Conservation (phyloP, 371 early-diverging fungal genomes). For the Mortierella sp. region DNA sequence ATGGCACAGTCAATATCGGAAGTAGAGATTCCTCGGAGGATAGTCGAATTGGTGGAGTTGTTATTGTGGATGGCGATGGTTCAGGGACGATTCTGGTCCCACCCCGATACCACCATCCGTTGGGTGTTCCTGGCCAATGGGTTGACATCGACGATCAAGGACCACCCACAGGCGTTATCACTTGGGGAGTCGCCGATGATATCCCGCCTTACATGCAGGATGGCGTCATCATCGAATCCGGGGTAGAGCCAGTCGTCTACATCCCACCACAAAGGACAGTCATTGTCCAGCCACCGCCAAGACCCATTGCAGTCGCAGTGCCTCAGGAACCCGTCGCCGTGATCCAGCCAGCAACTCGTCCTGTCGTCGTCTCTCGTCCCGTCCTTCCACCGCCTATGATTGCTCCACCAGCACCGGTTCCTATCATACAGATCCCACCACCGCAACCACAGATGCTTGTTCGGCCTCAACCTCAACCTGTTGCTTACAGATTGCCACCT, state of each 20-base stretch:
- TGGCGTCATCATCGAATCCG: slow-evolving; percentile 7
- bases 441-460: slow-evolving; percentile 25
- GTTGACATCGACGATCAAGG: slow-evolving; percentile 11
- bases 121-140: slow-evolving; percentile 26
- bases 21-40: neutral
- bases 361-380: slow-evolving; percentile 12
- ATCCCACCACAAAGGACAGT: slow-evolving; percentile 27
- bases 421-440: slow-evolving; percentile 4
- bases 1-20: slow-evolving; percentile 8
- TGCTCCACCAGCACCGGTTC: slow-evolving; percentile 7
- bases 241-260: slow-evolving; percentile 23
- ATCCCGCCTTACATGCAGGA: slow-evolving; percentile 21
- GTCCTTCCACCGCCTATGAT: slow-evolving; percentile 14
- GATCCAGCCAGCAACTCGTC: slow-evolving; percentile 7
- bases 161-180: slow-evolving; percentile 27
- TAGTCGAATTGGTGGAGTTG: slow-evolving; percentile 9
- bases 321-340: slow-evolving; percentile 1
- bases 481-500: slow-evolving; percentile 22
- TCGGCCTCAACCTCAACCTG: slow-evolving; percentile 23
- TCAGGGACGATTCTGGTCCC: neutral
- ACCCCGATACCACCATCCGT: slow-evolving; percentile 1
- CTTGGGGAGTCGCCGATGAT: slow-evolving; percentile 44
- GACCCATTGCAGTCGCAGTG: neutral
- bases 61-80: slow-evolving; percentile 6
- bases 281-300: slow-evolving; percentile 25